Conservation (phyloP, 139 green algal species). For the Diplosphaera chodatii region DNA sequence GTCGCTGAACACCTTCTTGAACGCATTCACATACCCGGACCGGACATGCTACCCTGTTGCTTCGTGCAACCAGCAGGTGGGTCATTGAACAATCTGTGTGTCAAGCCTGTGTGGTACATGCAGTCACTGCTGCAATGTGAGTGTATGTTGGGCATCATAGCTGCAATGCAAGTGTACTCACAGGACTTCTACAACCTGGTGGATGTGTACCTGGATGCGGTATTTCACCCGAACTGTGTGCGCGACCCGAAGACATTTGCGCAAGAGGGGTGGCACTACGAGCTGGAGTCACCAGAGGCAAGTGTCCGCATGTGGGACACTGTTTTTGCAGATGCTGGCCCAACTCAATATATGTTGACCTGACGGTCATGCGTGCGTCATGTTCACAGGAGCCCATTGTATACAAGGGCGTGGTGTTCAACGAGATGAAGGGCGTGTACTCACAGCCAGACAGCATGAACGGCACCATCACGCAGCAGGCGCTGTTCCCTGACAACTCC, state of each 20-base stretch:
- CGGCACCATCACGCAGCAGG: constrained; percentile 69
- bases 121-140: background rate
- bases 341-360: too few species aligned
- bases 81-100: too few species aligned
- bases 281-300: constrained; percentile 72
- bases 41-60: constrained; percentile 98
- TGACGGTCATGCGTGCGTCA: too few species aligned
- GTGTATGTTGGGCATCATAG: too few species aligned
- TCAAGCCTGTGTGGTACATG: too few species aligned
- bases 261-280: constrained; percentile 85
- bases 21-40: constrained; percentile 99
- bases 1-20: constrained; percentile 97
- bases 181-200: constrained; percentile 99
- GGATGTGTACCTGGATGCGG: constrained; percentile 98
- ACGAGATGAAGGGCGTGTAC: constrained; percentile 99
- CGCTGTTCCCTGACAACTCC: constrained; percentile 80
- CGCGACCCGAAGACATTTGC: constrained; percentile 82
- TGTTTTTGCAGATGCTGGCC: too few species aligned
- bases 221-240: constrained; percentile 90
- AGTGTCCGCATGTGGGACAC: too few species aligned
- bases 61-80: constrained; percentile 66
- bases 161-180: too few species aligned
- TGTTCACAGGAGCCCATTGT: constrained; percentile 51
- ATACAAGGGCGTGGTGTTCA: constrained; percentile 98
- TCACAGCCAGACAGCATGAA: constrained; percentile 87